Base-by-base conservation (phyloP, 2,329 filamentous ascomycete genomes). In the Beauveria bassiana region DNA sequence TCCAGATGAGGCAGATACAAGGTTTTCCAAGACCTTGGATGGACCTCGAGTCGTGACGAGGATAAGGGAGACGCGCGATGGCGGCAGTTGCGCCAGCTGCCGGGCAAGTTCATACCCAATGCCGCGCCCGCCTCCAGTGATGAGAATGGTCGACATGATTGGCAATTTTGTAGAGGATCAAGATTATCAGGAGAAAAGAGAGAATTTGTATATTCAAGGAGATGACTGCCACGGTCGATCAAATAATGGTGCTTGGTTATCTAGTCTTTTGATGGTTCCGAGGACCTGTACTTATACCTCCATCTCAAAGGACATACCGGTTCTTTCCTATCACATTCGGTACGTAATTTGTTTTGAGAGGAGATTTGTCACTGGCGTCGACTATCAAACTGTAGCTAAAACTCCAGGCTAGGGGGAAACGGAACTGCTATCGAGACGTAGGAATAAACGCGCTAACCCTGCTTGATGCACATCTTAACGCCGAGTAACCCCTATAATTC, bases 81-180 rank as follows among this genome's bases (percentile, higher is more conserved):
- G 10, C 8, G 51, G 51, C 16, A 38, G 51, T 24, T 54, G n/a
- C 12, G 24, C 40, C n/a, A 54, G 51, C 51, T 54, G 51, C n/a
- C n/a, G 20, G 16, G 51, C 31, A 20, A 54, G 51, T 20, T 54
- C 51, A 42, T 38, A 42, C n/a, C 51, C 51, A 1, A 54, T 54
- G 16, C 51, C 51, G 10, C 51, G 51, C 6, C 51, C 51, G 9
- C 51, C 51, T 38, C 51, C 51, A 34, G 51, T 54, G n/a, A 54
- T 54, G 24, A 54, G 40, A 22, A 54, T 42, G 9, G 31, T 54
- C 76, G 51, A 34, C 51, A 54, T 54, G 45, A 20, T 20, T 43
- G 42, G 4, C 20, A 10, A 38, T 14, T 38, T 3, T 38, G 12
- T 12, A 38, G 14, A 38, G 34, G 1, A 38, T 38, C 5, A 38